Evolutionary conservation across 495 filamentous ascomycete species (phyloP).

Genomic region (Rhypophila decipiens): DNA sequence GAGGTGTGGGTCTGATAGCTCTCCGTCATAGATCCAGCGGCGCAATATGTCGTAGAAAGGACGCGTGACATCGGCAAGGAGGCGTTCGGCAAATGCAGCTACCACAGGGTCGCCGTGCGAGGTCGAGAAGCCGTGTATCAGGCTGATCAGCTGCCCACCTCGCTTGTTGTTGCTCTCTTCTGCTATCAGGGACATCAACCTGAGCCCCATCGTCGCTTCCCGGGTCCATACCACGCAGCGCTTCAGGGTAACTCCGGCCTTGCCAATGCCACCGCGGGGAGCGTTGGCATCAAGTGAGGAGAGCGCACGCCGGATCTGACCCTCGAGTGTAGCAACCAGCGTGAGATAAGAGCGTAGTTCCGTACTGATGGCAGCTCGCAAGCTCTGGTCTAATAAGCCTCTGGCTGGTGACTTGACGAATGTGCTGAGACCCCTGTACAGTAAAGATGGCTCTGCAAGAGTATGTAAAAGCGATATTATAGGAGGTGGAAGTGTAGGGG

Average conservation of each 20-base stretch:
- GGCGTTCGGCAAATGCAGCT: constrained; percentile 84
- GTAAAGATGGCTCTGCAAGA: constrained; percentile 84
- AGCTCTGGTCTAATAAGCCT: constrained; percentile 79
- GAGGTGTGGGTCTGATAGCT: constrained; percentile 88
- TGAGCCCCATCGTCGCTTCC: constrained; percentile 93
- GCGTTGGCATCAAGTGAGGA: constrained; percentile 59
- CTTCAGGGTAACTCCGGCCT: constrained; percentile 91
- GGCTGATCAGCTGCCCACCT: constrained; percentile 87
- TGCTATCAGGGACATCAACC: constrained; percentile 88
- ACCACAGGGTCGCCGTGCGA: constrained; percentile 96
- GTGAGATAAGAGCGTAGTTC: constrained; percentile 88
- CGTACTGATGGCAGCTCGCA: constrained; percentile 78
- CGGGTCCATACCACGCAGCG: constrained; percentile 95
- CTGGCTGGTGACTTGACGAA: constrained; percentile 67
- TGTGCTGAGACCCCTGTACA: constrained; percentile 70
- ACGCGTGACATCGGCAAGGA: constrained; percentile 83
- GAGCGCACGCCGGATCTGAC: constrained; percentile 80
- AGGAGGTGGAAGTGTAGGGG: constrained; percentile 70
- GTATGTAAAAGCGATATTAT: constrained; percentile 83
- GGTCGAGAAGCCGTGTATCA: constrained; percentile 88
- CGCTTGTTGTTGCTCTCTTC: constrained; percentile 81
- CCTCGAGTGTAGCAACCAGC: constrained; percentile 88
- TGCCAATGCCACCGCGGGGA: constrained; percentile 62
- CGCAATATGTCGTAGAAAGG: constrained; percentile 97
- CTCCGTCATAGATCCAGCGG: constrained; percentile 97